Evolutionary conservation across 2,329 filamentous ascomycete species (phyloP).

Genomic region (Aspergillus vadensis): DNA sequence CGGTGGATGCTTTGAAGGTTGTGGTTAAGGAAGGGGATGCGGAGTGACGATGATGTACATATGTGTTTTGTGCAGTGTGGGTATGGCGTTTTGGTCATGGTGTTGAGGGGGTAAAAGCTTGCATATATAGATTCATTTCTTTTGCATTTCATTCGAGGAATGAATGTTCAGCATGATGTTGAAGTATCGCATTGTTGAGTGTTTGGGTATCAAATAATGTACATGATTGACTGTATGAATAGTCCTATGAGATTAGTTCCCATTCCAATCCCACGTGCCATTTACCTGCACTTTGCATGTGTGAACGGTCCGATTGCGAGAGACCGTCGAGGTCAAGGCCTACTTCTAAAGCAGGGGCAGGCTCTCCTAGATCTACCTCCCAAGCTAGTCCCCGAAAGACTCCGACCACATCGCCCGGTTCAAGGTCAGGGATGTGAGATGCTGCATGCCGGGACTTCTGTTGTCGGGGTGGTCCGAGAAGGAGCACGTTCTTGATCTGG

Average conservation of each 20-base stretch:
- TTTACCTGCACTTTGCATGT: conserved; percentile 13
- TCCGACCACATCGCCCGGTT: conserved; percentile 30
- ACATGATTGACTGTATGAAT: not conserved
- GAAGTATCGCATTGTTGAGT: not conserved
- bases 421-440: conserved; percentile 11
- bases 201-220: conserved; percentile 4
- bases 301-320: not conserved
- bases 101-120: conserved; percentile 33
- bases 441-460: conserved; percentile 2
- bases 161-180: not conserved
- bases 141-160: not conserved
- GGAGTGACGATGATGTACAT: not conserved
- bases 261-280: conserved; percentile 46
- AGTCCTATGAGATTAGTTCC: conserved; percentile 31
- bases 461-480: conserved; percentile 31
- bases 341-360: not conserved
- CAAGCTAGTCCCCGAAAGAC: conserved; percentile 38
- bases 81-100: conserved; percentile 1
- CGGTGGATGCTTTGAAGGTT: conserved; percentile 44
- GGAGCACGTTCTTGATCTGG: conserved; percentile 20
- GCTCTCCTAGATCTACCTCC: conserved; percentile 35
- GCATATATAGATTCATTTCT: not conserved
- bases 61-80: not conserved
- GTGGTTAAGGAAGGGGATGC: conserved; percentile 23
- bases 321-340: not conserved